phyloP scores from a whole-genome alignment of 768 basidiomycete genomes.

The Fibroporia radiculosa region DNA sequence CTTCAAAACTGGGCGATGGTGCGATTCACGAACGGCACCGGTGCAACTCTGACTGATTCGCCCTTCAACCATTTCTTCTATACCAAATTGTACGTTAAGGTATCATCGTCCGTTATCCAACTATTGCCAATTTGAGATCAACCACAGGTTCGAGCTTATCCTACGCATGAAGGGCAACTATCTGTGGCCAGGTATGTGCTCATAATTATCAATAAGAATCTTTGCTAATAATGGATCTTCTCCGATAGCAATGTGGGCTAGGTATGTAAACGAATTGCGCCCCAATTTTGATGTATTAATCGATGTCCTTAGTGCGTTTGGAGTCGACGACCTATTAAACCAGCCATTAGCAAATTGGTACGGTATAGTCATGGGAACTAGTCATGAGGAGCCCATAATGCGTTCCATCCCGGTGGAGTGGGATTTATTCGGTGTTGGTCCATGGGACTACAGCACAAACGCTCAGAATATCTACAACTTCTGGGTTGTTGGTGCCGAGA shows the following conservation, averaged over 20 bases:
- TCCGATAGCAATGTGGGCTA: slow-evolving; percentile 20
- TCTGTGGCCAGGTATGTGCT: slow-evolving; percentile 47
- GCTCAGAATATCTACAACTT: slow-evolving; percentile 47
- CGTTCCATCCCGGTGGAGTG: slow-evolving; percentile 65
- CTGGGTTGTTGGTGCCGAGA: slow-evolving; percentile 53
- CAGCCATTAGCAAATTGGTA: slow-evolving; percentile 55
- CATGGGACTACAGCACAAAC: slow-evolving; percentile 59
- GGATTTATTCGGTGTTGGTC: slow-evolving; percentile 43
- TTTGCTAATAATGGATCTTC: background rate
- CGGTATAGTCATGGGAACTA: slow-evolving; percentile 68
- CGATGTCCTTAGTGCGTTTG: slow-evolving; percentile 33
- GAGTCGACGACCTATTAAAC: slow-evolving; percentile 51
- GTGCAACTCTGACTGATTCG: slow-evolving; percentile 36
- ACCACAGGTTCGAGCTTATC: slow-evolving; percentile 52
- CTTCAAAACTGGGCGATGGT: slow-evolving; percentile 65
- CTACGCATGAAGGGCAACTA: slow-evolving; percentile 63
- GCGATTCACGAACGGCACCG: slow-evolving; percentile 60
- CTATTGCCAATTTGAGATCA: slow-evolving; percentile 8
- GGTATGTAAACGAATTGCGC: slow-evolving; percentile 26
- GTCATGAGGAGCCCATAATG: slow-evolving; percentile 73
- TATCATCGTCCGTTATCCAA: background rate
- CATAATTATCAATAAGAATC: background rate
- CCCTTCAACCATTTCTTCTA: slow-evolving; percentile 62
- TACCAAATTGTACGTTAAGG: slow-evolving; percentile 38
- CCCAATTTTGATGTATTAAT: background rate